Conservation (phyloP, 2,329 filamentous ascomycete species). For the Knufia fluminis region DNA sequence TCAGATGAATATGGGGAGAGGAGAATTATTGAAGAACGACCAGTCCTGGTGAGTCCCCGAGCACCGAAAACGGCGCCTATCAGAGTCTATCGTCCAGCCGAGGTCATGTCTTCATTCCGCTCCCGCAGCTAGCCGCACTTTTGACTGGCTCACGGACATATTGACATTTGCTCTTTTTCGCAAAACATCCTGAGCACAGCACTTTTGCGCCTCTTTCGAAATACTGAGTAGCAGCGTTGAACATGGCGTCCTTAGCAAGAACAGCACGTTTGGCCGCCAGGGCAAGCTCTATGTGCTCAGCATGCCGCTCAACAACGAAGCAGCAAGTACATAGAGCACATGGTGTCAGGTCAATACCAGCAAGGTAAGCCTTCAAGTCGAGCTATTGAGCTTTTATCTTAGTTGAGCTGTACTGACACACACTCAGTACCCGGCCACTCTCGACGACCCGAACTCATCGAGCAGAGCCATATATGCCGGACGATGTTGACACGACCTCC, state of each 20-base stretch:
- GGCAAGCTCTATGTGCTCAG: conserved; percentile 10
- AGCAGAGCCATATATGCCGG: conserved; percentile 25
- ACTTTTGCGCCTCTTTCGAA: too few relatives aligned
- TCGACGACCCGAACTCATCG: conserved; percentile 29
- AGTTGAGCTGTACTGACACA: background rate
- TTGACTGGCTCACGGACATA: background rate
- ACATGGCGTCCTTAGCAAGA: conserved; percentile 42
- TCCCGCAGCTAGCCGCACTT: background rate
- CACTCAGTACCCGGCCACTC: conserved; percentile 24
- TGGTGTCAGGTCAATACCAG: background rate
- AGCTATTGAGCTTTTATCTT: background rate
- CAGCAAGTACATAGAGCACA: background rate
- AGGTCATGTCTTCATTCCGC: background rate
- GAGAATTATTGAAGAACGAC: too few relatives aligned
- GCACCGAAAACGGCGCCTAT: background rate
- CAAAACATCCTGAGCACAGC: background rate
- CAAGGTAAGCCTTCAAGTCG: background rate
- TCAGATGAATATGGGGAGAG: too few relatives aligned
- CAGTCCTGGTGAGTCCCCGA: too few relatives aligned
- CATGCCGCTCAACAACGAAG: conserved; percentile 1
- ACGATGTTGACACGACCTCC: conserved; percentile 55
- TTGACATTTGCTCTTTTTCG: background rate
- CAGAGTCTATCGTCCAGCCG: background rate
- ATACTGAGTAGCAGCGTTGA: conserved; percentile 12
- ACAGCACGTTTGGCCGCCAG: conserved; percentile 33